Evolutionary conservation across 1,284 basidiomycete genomes (phyloP), one percentile per base, ranked within the genome.

Genomic region (Laetiporus sulphureus): DNA sequence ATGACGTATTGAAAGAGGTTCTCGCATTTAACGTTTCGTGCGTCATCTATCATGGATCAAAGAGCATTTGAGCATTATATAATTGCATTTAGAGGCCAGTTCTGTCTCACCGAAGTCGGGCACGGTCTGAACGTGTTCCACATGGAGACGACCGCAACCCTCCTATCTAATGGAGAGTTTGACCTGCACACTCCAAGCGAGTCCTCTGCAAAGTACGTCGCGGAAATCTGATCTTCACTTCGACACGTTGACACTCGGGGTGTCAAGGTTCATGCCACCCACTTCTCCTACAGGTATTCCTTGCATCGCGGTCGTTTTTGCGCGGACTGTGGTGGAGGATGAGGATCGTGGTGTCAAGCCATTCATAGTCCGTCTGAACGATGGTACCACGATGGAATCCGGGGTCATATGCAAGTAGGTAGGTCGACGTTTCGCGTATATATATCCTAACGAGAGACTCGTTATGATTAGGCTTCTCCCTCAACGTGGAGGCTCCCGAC

Each of bases 261-360:
- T 19, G n/a, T 25, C 12, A 5, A 68, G 67, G 43, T 64, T 51
- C 45, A 69, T 69, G 67, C 65, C 67, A 5, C 66, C 67, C 0
- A 66, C 65, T 2, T 42, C 46, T 5, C 66, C 67, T 6, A 38
- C 48, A 15, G 61, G 55, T 2, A 30, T 50, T 5, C 60, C 60
- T 1, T 44, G 57, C 12, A 44, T 62, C 3, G 59, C 51, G 3
- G 41, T 66, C 18, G 63, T 65, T 15, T 52, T 60, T 21, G 62
- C 64, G 0, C 48, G 53, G 2, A 51, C 62, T 7, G 42, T 62
- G 1, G 50, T 58, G 5, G 38, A 53, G 4, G 56, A 54, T 6
- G 51, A 53, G 10, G 49, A 60, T 39, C 45, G 48, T 3, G 64
- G 64, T 3, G 41, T 58, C 3, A 50, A 51, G 11, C 53, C 58